Base-by-base conservation (phyloP, 768 basidiomycete genomes). In the Pulveroboletus sp. region DNA sequence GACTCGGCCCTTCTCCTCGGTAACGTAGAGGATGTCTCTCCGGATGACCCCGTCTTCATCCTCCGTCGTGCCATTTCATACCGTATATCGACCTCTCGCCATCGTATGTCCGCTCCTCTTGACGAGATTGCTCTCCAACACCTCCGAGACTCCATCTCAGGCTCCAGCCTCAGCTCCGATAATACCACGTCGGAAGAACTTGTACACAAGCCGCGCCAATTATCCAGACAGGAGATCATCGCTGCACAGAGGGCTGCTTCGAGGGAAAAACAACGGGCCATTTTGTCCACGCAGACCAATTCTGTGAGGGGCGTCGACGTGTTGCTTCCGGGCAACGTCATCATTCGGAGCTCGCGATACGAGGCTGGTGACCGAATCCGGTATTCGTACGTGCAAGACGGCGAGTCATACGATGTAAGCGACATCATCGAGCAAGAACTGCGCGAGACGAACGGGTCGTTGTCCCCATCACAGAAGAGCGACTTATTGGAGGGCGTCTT, bases 331-430 rank as follows among this genome's bases (percentile, higher is more conserved):
- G 89, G 90, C 6, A 88, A 88, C 52, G 89, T 83, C 1, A 81
- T 89, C 61, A 76, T 98, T 10, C 85, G 95, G 26, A 93, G 91
- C 59, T 83, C 88, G 6, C 76, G 91, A 7, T 82, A 84, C 54
- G 81, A 90, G 19, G 63, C 70, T 6, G 81, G 78, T 35, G 86
- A 90, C 55, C 73, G 76, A 39, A 86, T 93, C 71, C 85, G 94
- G 1, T 99, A 99, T 65, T 96, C 94, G 32, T 97, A 92, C 64
- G 87, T 97, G 35, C 85, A 92, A 54, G 91, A 93, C 53, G 95
- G 93, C 3, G 90, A 90, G 70, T 87, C 86, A 1, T 88, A 85
- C 60, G 95, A 98, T 65, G 92, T 98, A 64, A 93, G 90, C 60
- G 87, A 95, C 54, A 85, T 96, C 43, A 79, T 97, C 40, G 92